Percentiles rank a stretch among this genome's conserved stretches.
Conservation (phyloP, 805 yeast species). For the Kodamaea restingae region DNA sequence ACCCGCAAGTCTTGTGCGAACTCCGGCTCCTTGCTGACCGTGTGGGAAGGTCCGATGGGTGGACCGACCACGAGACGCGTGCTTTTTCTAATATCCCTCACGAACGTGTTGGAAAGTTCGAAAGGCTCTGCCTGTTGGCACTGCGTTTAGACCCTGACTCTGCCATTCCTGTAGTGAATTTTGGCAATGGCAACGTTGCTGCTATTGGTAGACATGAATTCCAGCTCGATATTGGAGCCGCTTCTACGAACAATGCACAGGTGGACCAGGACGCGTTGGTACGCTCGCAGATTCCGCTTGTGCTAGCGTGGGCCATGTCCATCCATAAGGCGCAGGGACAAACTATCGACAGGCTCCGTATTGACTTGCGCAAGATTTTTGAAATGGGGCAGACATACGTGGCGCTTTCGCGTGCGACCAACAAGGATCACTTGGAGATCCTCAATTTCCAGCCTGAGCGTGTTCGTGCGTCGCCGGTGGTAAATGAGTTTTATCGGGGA, state of each 20-base stretch:
- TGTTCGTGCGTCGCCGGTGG: conserved; percentile 39
- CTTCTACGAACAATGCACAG: conserved; percentile 4
- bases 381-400: conserved; percentile 85
- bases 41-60: conserved; percentile 19
- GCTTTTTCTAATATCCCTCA: conserved; percentile 19
- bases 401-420: conserved; percentile 74
- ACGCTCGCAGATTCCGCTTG: conserved; percentile 62
- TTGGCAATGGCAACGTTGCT: conserved; percentile 34
- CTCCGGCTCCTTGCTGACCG: conserved; percentile 18
- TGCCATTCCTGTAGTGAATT: conserved; percentile 45
- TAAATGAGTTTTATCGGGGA: conserved; percentile 27
- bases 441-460: conserved; percentile 56
- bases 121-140: conserved; percentile 19
- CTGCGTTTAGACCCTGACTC: conserved; percentile 9
- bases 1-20: conserved; percentile 22
- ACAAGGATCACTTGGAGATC: conserved; percentile 61
- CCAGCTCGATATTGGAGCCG: conserved; percentile 24
- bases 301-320: conserved; percentile 78
- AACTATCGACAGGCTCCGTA: conserved; percentile 65
- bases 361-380: conserved; percentile 61
- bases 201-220: conserved; percentile 39
- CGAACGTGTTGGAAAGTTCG: conserved; percentile 23
- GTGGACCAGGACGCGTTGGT: conserved; percentile 21
- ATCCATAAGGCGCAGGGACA: conserved; percentile 87
- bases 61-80: conserved; percentile 17